Percentiles rank a stretch among this genome's conserved stretches.
These are phyloP conservation scores for Priceomyces melissophilus DNA, from an alignment of 805 yeast genomes.

Conservation along the genomic window DNA sequence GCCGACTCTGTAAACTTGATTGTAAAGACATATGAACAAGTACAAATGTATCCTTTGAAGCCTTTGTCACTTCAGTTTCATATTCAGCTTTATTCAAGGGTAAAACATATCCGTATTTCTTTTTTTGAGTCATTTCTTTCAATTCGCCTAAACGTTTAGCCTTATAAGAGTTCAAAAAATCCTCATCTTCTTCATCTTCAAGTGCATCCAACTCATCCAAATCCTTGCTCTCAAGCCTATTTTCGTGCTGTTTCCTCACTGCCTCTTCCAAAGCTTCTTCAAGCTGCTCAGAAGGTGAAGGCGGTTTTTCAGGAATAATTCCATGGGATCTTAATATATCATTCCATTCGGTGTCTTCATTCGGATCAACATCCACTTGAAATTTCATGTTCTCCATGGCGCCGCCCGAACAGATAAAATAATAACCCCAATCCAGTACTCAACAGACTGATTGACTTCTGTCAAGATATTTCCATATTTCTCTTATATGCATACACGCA, in stretches of 20 bases:
- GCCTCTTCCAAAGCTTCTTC: constrained; percentile 90
- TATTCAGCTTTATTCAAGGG: constrained; percentile 88
- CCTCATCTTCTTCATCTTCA: constrained; percentile 93
- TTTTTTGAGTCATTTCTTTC: constrained; percentile 51
- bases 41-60: constrained; percentile 64
- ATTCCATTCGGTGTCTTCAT: constrained; percentile 98
- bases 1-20: constrained; percentile 68
- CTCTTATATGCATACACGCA: neutral
- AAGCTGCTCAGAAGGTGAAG: constrained; percentile 80
- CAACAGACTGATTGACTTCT: neutral
- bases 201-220: constrained; percentile 80
- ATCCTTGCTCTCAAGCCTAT: constrained; percentile 72
- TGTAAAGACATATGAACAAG: constrained; percentile 73
- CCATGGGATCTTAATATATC: constrained; percentile 90
- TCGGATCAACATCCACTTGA: constrained; percentile 87
- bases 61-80: constrained; percentile 77
- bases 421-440: neutral
- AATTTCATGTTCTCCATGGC: constrained; percentile 41
- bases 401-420: neutral
- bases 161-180: constrained; percentile 74
- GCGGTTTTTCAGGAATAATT: constrained; percentile 86
- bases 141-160: constrained; percentile 76
- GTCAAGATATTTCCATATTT: neutral
- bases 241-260: constrained; percentile 71
- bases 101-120: constrained; percentile 69